Conservation (phyloP, 208 protist species). For the Strigomonas galati region DNA sequence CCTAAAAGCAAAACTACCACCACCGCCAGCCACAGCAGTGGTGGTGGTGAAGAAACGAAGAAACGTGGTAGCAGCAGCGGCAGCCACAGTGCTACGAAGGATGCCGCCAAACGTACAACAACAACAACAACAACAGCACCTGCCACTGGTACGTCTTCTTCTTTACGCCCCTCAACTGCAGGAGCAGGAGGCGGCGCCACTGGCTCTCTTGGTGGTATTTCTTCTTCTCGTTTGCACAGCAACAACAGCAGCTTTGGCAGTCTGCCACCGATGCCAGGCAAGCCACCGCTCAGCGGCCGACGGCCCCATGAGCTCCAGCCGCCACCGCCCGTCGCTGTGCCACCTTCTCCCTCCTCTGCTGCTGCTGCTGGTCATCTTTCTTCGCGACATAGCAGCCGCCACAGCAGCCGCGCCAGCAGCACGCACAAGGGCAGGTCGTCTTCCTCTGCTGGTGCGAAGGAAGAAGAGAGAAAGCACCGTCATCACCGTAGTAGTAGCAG, state of each 20-base stretch:
- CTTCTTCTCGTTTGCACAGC: constrained; percentile 19
- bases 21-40: constrained; percentile 11
- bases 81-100: constrained; percentile 18
- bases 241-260: constrained; percentile 19
- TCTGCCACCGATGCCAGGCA: constrained; percentile 32
- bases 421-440: constrained; percentile 3
- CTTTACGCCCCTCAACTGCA: constrained; percentile 16
- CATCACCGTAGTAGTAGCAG: neutral
- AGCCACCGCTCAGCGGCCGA: constrained; percentile 51
- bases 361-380: neutral
- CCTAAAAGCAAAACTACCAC: neutral
- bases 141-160: neutral
- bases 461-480: neutral
- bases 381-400: constrained; percentile 3
- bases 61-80: constrained; percentile 7
- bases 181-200: constrained; percentile 5
- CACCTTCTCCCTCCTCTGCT: neutral
- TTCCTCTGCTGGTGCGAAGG: too few relatives aligned
- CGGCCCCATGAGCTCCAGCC: constrained; percentile 16
- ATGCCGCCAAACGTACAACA: constrained; percentile 8
- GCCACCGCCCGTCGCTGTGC: constrained; percentile 5
- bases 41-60: neutral
- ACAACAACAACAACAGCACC: neutral
- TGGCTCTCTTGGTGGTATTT: constrained; percentile 15
- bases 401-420: constrained; percentile 11